phyloP scores from a whole-genome alignment of 2,329 filamentous ascomycete genomes.

The Verticillium longisporum region DNA sequence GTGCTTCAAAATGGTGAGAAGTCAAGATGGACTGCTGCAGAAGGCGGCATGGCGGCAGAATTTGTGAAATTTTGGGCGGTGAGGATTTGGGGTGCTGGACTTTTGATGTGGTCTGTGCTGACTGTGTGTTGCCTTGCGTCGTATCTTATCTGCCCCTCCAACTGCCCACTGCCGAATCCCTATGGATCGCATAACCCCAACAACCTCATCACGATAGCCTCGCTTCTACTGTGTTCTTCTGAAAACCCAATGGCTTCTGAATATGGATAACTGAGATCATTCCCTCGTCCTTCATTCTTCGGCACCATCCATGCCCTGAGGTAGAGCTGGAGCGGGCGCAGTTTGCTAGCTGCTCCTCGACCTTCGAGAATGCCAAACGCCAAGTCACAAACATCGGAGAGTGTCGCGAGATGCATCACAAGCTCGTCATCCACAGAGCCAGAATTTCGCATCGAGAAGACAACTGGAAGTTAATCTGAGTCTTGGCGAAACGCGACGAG shows the following conservation, averaged over 20 bases:
- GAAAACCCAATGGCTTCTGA: too few relatives aligned
- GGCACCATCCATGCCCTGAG: not conserved
- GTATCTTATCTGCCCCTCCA: not conserved
- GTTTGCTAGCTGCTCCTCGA: not conserved
- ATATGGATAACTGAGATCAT: too few relatives aligned
- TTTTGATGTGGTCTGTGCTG: not conserved
- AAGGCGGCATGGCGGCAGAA: slow-evolving; percentile 12
- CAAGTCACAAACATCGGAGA: not conserved
- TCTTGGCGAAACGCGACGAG: not conserved
- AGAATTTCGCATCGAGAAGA: not conserved
- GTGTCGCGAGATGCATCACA: not conserved
- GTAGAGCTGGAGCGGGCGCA: not conserved
- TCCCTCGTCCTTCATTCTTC: not conserved
- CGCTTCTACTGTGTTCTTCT: too few relatives aligned
- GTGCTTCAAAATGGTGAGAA: not conserved
- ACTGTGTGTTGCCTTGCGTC: not conserved
- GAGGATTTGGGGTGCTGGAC: not conserved
- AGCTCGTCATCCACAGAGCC: not conserved
- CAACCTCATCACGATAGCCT: too few relatives aligned
- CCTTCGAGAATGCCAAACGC: not conserved
- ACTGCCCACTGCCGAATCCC: not conserved
- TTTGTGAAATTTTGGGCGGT: slow-evolving; percentile 14
- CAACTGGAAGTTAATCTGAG: not conserved
- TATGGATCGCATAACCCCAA: too few relatives aligned
- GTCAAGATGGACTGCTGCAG: not conserved